Base-by-base conservation (phyloP, 345 rosid species). In the Moringa oleifera region DNA sequence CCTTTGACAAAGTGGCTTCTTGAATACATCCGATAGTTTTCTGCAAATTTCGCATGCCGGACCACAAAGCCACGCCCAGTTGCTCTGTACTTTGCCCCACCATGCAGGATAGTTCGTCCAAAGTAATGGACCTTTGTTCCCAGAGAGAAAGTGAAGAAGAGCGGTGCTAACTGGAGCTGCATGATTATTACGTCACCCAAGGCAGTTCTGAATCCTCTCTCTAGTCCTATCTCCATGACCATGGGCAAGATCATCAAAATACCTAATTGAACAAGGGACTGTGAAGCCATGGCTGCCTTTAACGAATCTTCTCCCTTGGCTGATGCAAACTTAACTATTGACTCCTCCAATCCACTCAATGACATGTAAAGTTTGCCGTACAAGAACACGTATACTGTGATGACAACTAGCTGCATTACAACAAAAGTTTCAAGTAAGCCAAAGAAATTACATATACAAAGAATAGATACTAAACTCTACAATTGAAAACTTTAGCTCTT, bases 21-120 rank as follows among this genome's bases (percentile, higher is more conserved):
- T 2, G 99, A 94, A 71, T 94, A 94, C 94, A 94, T 82, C 74
- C 99, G 79, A 68, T 94, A 94, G 62, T 90, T 94, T 74, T 94
- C 99, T 19, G 97, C 99, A 75, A 86, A 94, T 71, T 94, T 94
- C 86, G 90, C 97, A 61, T 94, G 99, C 52, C 84, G 80, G 20
- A 94, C 99, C 53, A 90, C 99, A 58, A 90, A 94, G n/a, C 99
- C 99, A 80, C 99, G 97, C 4, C 99, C 99, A 16, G 97, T 94
- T 74, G 99, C 97, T 76, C 97, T 79, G 79, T 94, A 94, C 69
- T 86, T 90, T 71, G 99, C 95, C 59, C 99, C 99, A 45, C 99
- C 99, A 47, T 94, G 97, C 69, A 94, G 80, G 70, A 94, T 68
- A 61, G 99, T 90, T 53, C 99, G 86, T 50, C 99, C 99, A 68